A percentile compares a stretch with the other conserved stretches of the same genome.
Evolutionary conservation across 768 basidiomycete species (phyloP).

Genomic region (Kwoniella sp.): DNA sequence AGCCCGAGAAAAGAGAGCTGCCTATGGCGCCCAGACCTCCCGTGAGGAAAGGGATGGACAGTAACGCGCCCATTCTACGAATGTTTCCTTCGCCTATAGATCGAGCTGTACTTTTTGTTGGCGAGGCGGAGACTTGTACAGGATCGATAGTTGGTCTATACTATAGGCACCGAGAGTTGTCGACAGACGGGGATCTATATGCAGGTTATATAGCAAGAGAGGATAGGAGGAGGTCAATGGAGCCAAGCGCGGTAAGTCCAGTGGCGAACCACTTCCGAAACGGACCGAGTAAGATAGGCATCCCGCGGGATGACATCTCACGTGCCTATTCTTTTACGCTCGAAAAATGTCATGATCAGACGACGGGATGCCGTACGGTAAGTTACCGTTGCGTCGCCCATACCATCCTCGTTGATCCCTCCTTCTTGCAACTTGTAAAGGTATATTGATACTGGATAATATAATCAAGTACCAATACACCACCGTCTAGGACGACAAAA

Average conservation of each 20-base stretch:
- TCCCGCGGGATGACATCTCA: neutral
- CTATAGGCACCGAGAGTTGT: no score
- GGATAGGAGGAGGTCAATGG: neutral
- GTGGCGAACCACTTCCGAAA: conserved; percentile 8
- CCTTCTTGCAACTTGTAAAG: no score
- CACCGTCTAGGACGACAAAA: neutral
- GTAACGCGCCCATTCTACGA: conserved; percentile 57
- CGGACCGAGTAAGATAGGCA: neutral
- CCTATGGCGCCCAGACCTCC: conserved; percentile 62
- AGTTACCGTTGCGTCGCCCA: no score
- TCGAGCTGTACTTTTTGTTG: no score
- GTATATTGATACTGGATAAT: no score
- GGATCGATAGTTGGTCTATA: neutral
- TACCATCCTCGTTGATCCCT: no score
- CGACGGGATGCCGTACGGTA: neutral
- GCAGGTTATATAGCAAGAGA: neutral
- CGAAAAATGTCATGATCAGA: conserved; percentile 1
- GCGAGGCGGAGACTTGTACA: neutral
- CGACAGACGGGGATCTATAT: neutral
- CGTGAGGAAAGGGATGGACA: conserved; percentile 58
- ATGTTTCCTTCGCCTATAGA: neutral
- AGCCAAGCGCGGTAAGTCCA: neutral
- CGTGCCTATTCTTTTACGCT: neutral
- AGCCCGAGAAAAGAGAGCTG: conserved; percentile 64
- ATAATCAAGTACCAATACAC: neutral